These are phyloP conservation scores for Volvariella surrecta DNA, from an alignment of 1,284 basidiomycete species.

Conservation along the genomic window DNA sequence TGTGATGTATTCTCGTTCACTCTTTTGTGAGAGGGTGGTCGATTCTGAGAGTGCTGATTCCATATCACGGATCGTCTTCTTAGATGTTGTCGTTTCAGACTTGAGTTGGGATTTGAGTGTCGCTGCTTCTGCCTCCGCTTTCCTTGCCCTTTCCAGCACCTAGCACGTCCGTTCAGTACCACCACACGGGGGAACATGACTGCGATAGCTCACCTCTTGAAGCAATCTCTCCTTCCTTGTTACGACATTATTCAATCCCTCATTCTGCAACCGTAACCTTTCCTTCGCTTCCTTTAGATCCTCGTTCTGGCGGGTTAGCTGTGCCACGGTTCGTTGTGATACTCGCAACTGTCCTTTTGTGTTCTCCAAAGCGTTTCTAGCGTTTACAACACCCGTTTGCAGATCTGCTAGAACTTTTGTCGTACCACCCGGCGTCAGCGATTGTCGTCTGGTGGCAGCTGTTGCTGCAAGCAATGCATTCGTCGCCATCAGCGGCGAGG, in stretches of 20 bases:
- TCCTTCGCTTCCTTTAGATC: conserved; percentile 30
- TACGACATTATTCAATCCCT: conserved; percentile 60
- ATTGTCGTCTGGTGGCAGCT: conserved; percentile 41
- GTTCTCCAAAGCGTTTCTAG: conserved; percentile 73
- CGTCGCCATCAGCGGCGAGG: too few relatives aligned
- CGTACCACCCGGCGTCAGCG: conserved; percentile 67
- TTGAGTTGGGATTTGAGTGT: conserved; percentile 63
- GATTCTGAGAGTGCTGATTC: conserved; percentile 62
- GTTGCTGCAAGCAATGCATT: conserved; percentile 23
- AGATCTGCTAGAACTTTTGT: conserved; percentile 79
- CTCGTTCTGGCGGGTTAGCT: conserved; percentile 74
- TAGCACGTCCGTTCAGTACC: conserved; percentile 17
- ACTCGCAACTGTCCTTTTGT: conserved; percentile 70
- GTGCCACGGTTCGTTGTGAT: conserved; percentile 72
- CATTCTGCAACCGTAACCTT: conserved; percentile 6
- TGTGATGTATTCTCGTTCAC: conserved; percentile 70
- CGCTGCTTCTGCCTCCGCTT: conserved; percentile 68
- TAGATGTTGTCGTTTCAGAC: conserved; percentile 57
- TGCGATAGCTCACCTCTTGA: conserved; percentile 52
- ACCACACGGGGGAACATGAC: conserved; percentile 1
- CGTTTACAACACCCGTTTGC: conserved; percentile 73
- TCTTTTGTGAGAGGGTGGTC: conserved; percentile 67
- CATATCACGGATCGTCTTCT: conserved; percentile 72
- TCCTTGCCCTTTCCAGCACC: conserved; percentile 75
- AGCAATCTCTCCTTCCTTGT: conserved; percentile 78